Evolutionary conservation across 73 alveolate species (phyloP), one percentile per base, ranked within the genome.

Genomic region (Blepharisma japonicum): DNA sequence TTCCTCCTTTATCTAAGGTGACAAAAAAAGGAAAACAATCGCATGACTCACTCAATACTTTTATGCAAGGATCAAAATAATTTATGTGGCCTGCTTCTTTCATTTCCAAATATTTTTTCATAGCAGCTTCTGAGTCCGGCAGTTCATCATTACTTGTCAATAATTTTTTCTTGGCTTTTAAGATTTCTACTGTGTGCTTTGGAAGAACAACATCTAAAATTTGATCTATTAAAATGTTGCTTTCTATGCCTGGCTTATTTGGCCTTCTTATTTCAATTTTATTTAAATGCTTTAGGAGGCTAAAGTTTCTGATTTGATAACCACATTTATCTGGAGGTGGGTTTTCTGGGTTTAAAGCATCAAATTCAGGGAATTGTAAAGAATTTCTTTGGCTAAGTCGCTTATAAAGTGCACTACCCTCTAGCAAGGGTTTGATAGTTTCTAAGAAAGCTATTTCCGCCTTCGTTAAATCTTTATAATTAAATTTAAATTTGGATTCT

Each of bases 101-200:
- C 74, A 61, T 61, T 14, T 61, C 50, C 23, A 8, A 14, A 25
- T 61, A 61, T 25, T 61, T 61, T 61, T 61, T 61, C 18, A 14
- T 61, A 4, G 23, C 23, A 20, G 74, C 74, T 18, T n/a, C 47
- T 8, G 74, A 14, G 39, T 14, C 23, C 5, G 4, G 2, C 5
- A n/a, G 3, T 0, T 61, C 74, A 14, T 61, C 23, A 18, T 39
- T 25, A 25, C 23, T 39, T 14, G n/a, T 61, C 18, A 61, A 39
- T 39, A n/a, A 61, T 14, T 25, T 61, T 61, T 61, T 61, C 46
- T 61, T 61, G 14, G 74, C 74, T 61, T 61, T 61, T 8, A 61
- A 14, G 47, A 61, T 61, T 25, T 61, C 74, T 61, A 39, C 14
- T 14, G 47, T 61, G 23, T 61, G 74, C 46, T 61, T 61, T 18